Evolutionary conservation across 352 stramenopile genomes (phyloP), one percentile per base, ranked within the genome.

Genomic region (Globisporangium parvum): DNA sequence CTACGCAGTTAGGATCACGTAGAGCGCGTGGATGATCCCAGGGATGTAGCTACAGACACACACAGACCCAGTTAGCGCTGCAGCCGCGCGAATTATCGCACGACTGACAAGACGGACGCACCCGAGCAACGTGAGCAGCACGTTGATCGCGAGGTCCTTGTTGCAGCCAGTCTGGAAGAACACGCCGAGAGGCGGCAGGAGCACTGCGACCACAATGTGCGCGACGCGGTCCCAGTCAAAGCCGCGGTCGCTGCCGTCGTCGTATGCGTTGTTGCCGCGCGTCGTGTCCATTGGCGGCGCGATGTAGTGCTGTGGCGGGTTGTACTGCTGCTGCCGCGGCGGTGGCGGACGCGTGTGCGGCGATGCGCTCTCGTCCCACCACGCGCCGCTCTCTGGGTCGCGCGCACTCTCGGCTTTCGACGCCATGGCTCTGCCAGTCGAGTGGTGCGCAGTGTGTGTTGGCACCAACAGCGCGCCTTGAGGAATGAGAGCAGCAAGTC

Each of bases 1-100:
- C 65, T 73, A 87, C 63, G 85, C 67, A 62, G 75, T 82, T 47
- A 87, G 69, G 28, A 88, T 67, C 51, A 88, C 87, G 59, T 84
- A 88, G 45, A 88, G 72, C n/a, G 78, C 78, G 56, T 88, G 78
- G 56, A 88, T 80, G 56, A 88, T 65, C 18, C 78, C 78, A 17
- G 76, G 76, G 51, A 87, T 69, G 63, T 86, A 86, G 1, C 75
- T 86, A 37, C 3, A 35, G 31, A 35, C 31, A 37, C 26, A 37
- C 31, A 37, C 31, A 37, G 6, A 31, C 26, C 26, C 26, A 31
- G 26, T 31, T 31, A 31, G 26, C 26, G 6, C 26, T 31, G 26
- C 26, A 31, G 26, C 3, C 26, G 3, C 6, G 26, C 26, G 26
- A 31, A 31, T 31, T 6, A 2, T 31, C 26, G 26, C 26, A 37